Conservation (phyloP, 2,329 filamentous ascomycete genomes). For the Grosmannia huntii region DNA sequence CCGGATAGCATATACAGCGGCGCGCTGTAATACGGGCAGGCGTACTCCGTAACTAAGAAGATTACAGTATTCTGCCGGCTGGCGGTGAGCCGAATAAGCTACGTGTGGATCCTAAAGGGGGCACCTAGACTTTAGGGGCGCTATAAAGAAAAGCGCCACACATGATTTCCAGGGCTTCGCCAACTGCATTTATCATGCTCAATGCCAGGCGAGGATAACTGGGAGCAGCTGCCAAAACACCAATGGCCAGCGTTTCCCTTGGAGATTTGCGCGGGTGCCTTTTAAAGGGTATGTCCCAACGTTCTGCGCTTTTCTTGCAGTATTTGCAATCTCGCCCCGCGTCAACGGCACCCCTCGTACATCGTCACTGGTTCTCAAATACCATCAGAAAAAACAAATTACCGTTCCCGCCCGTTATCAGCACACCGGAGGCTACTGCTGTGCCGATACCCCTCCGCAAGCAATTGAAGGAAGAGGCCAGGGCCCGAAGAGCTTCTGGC, state of each 20-base stretch:
- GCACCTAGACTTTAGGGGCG: too few species aligned
- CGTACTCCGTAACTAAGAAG: too few species aligned
- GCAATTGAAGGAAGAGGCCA: conserved; percentile 56
- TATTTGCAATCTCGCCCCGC: too few species aligned
- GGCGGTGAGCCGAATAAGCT: too few species aligned
- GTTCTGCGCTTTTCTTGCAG: not conserved
- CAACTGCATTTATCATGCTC: not conserved
- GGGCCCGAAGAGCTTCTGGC: conserved; percentile 30
- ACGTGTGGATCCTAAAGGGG: too few species aligned
- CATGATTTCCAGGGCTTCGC: not conserved
- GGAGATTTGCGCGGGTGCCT: not conserved
- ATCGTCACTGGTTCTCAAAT: not conserved
- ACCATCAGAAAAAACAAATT: not conserved
- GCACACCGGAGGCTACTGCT: not conserved
- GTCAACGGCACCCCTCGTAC: not conserved
- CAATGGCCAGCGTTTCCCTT: conserved; percentile 1
- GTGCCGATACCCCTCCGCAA: conserved; percentile 48
- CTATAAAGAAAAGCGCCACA: not conserved
- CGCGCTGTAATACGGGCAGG: too few species aligned
- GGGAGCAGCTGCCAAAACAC: not conserved
- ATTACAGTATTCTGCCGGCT: too few species aligned
- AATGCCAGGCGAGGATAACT: not conserved
- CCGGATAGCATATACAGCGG: too few species aligned
- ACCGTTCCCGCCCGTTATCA: too few species aligned
- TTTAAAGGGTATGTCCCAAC: not conserved